Percentiles rank a stretch among this genome's conserved stretches.
Conservation (phyloP, 345 rosid genomes). For the Raphanus raphanistrum region DNA sequence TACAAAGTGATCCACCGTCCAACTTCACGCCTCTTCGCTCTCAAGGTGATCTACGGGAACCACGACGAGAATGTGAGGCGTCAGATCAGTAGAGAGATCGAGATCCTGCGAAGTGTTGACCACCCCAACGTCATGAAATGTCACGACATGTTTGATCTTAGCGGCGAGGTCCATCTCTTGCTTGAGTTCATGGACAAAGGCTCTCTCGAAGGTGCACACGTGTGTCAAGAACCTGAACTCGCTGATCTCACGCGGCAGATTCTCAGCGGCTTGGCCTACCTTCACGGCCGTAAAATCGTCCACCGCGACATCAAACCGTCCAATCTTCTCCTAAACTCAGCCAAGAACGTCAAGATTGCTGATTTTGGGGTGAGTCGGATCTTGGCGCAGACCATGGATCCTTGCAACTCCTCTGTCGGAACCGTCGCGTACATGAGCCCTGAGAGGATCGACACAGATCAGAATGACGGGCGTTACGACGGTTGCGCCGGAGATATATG, state of each 20-base stretch:
- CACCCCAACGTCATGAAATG: neutral
- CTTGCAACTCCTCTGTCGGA: neutral
- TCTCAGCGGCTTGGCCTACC: neutral
- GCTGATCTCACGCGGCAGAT: neutral
- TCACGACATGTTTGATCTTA: neutral
- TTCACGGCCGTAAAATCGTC: neutral
- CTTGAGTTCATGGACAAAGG: neutral
- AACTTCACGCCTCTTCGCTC: neutral
- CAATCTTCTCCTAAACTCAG: neutral
- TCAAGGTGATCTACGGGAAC: neutral
- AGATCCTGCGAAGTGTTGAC: neutral
- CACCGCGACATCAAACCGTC: neutral
- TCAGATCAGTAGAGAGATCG: neutral
- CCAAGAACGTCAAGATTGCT: neutral
- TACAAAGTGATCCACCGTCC: neutral
- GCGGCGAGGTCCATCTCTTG: neutral
- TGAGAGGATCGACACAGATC: slow-evolving; percentile 45
- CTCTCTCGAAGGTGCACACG: neutral
- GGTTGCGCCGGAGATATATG: slow-evolving; percentile 86
- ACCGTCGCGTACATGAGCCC: neutral
- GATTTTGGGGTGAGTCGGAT: neutral
- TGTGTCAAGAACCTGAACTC: neutral
- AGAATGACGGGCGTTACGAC: slow-evolving; percentile 76
- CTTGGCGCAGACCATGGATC: neutral
- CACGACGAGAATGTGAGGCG: neutral